A percentile compares a stretch with the other conserved stretches of the same genome.
These are phyloP conservation scores for Scutellaria baicalensis DNA, from an alignment of 257 asterid genomes.

Conservation along the genomic window DNA sequence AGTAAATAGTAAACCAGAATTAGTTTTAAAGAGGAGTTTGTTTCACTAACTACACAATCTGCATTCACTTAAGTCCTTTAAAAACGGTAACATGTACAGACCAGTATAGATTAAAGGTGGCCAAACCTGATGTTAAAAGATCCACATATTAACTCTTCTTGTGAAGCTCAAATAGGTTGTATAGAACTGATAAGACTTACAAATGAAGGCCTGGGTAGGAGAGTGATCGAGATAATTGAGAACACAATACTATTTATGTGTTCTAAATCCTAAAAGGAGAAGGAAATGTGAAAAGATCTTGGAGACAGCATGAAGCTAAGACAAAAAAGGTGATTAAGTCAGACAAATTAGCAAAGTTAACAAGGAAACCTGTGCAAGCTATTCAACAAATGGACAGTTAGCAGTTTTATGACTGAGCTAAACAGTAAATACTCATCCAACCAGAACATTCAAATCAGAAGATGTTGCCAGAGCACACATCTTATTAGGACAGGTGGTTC, in stretches of 20 bases:
- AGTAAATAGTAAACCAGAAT: neutral
- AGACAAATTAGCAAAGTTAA: neutral
- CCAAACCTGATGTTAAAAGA: neutral
- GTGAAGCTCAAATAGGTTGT: neutral
- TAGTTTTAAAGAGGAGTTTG: neutral
- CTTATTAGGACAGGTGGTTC: constrained; percentile 2
- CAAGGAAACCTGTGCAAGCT: constrained; percentile 3
- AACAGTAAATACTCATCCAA: neutral
- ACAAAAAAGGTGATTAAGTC: neutral
- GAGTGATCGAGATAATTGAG: neutral
- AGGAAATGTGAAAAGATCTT: neutral
- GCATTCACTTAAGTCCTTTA: neutral
- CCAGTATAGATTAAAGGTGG: neutral
- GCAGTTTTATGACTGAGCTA: constrained; percentile 3
- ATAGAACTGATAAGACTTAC: neutral
- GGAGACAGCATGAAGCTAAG: neutral
- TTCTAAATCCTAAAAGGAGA: constrained; percentile 1
- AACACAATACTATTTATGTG: neutral
- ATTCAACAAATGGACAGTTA: constrained; percentile 9
- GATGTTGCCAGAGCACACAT: constrained; percentile 10
- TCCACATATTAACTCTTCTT: neutral
- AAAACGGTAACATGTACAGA: neutral
- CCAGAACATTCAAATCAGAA: constrained; percentile 4
- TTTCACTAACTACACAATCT: neutral
- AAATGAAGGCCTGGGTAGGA: neutral